A percentile compares a stretch with the other conserved stretches of the same genome.
Conservation (phyloP, 169 alveolate species). For the Babesia bigemina region DNA sequence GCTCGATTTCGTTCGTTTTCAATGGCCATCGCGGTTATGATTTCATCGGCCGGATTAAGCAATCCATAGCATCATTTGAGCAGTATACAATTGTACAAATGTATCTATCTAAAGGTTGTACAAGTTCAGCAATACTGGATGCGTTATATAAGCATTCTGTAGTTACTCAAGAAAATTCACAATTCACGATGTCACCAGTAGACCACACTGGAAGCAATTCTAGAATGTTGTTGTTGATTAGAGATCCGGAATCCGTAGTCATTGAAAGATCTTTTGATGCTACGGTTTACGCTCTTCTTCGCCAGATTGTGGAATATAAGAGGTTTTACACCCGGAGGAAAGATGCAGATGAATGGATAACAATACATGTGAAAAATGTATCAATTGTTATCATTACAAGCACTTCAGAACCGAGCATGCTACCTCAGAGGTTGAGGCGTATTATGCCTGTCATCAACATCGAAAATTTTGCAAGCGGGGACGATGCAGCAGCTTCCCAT, state of each 20-base stretch:
- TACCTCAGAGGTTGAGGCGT: constrained; percentile 16
- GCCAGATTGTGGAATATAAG: neutral
- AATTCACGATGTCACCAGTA: constrained; percentile 3
- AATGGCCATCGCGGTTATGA: neutral
- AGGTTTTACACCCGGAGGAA: neutral
- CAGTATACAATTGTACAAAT: neutral
- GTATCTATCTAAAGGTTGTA: constrained; percentile 2
- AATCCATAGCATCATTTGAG: neutral
- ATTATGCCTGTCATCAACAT: constrained; percentile 4
- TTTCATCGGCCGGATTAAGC: neutral
- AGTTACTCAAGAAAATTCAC: neutral
- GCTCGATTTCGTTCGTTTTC: neutral
- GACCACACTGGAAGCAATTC: neutral
- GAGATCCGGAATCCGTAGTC: neutral
- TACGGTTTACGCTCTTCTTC: constrained; percentile 2
- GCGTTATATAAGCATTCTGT: neutral
- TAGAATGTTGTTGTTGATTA: neutral
- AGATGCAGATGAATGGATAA: constrained; percentile 3
- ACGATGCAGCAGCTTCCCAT: neutral
- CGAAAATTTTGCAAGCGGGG: neutral
- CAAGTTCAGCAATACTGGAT: neutral
- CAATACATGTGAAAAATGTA: neutral
- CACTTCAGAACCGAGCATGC: too few relatives aligned
- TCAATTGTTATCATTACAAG: constrained; percentile 3
- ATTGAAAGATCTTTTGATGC: neutral